phyloP scores from a whole-genome alignment of 2,329 filamentous ascomycete genomes.

The Alternaria arborescens region DNA sequence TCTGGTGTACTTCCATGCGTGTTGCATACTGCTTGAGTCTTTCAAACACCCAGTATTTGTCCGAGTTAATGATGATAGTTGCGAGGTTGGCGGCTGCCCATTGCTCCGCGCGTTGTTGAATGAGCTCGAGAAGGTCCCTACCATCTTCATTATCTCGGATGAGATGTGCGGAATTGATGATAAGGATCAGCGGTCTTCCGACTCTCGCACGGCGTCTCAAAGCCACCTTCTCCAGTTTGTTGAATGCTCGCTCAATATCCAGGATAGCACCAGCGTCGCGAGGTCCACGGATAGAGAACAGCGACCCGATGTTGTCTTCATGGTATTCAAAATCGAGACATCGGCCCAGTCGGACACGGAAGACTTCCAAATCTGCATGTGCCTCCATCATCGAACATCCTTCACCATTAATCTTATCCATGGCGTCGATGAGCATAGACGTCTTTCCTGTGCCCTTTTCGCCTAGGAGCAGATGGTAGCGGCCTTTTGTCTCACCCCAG shows the following conservation, averaged over 20 bases:
- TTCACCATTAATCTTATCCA: slow-evolving; percentile 89
- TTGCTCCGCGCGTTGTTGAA: slow-evolving; percentile 94
- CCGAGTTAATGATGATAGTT: slow-evolving; percentile 92
- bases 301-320: slow-evolving; percentile 95
- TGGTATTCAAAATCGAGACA: slow-evolving; percentile 96
- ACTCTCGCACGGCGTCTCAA: slow-evolving; percentile 70
- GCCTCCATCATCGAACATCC: slow-evolving; percentile 96
- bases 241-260: slow-evolving; percentile 95
- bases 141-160: slow-evolving; percentile 91
- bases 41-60: slow-evolving; percentile 99
- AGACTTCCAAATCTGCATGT: slow-evolving; percentile 93
- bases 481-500: slow-evolving; percentile 73
- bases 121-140: slow-evolving; percentile 89
- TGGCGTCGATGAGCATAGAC: slow-evolving; percentile 94
- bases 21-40: slow-evolving; percentile 90
- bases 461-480: slow-evolving; percentile 90
- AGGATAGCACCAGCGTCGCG: slow-evolving; percentile 90
- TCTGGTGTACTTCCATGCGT: slow-evolving; percentile 90
- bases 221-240: slow-evolving; percentile 97
- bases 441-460: slow-evolving; percentile 98
- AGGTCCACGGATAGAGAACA: slow-evolving; percentile 93
- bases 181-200: slow-evolving; percentile 80
- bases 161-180: slow-evolving; percentile 93
- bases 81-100: slow-evolving; percentile 94
- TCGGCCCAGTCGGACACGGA: slow-evolving; percentile 90